These are phyloP conservation scores for Gossypium rotundifolium DNA, from an alignment of 345 rosid species.

Conservation along the genomic window DNA sequence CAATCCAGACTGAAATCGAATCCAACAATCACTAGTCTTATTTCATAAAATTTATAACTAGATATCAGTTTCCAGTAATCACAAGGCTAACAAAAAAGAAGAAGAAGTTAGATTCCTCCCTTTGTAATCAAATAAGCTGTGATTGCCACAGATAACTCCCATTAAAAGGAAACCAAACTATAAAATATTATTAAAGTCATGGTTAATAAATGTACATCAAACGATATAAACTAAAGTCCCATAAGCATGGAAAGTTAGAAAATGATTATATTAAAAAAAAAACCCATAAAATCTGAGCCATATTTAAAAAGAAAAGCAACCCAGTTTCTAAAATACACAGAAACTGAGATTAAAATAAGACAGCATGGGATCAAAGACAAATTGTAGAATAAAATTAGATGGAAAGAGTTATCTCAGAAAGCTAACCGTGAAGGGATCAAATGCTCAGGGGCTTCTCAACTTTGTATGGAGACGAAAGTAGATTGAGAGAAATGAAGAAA, in stretches of 20 bases:
- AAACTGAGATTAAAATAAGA: not conserved
- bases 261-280: too few species aligned
- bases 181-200: not conserved
- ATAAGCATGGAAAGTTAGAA: not conserved
- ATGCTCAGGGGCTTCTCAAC: not conserved
- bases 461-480: not conserved
- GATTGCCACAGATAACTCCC: not conserved
- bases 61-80: not conserved
- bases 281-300: not conserved
- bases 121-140: not conserved
- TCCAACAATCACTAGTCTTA: not conserved
- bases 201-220: not conserved
- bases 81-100: not conserved
- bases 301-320: not conserved
- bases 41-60: not conserved
- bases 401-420: not conserved
- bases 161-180: not conserved
- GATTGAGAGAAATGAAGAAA: not conserved
- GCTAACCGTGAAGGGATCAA: not conserved
- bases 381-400: not conserved
- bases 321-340: conserved; percentile 2
- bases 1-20: conserved; percentile 10
- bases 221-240: not conserved
- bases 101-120: not conserved
- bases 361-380: conserved; percentile 12